Evolutionary conservation across 495 filamentous ascomycete genomes (phyloP).

Genomic region (Hyaloscypha finlandica): DNA sequence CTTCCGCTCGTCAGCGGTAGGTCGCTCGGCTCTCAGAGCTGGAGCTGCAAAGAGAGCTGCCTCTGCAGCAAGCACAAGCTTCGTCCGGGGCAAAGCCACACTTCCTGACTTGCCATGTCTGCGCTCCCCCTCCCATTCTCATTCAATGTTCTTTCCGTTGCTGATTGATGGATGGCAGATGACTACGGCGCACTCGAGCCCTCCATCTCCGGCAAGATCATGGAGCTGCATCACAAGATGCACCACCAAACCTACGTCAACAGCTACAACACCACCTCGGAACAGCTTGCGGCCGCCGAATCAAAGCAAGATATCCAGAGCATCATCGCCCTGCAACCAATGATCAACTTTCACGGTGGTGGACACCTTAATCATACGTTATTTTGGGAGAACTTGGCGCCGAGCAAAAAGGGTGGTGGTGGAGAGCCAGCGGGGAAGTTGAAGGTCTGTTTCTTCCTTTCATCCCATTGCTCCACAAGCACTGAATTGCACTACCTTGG

Average conservation of each 20-base stretch:
- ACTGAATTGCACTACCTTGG: background rate
- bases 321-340: slow-evolving; percentile 78
- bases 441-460: slow-evolving; percentile 36
- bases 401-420: slow-evolving; percentile 68
- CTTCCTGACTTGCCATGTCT: slow-evolving; percentile 93
- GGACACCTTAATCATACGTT: slow-evolving; percentile 91
- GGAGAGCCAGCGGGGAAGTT: slow-evolving; percentile 66
- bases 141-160: background rate
- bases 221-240: slow-evolving; percentile 87
- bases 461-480: background rate
- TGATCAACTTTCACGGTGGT: slow-evolving; percentile 96
- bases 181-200: slow-evolving; percentile 94
- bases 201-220: slow-evolving; percentile 93
- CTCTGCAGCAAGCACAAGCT: slow-evolving; percentile 68
- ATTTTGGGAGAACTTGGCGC: slow-evolving; percentile 92
- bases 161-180: slow-evolving; percentile 49
- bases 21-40: slow-evolving; percentile 45
- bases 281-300: slow-evolving; percentile 62
- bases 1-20: slow-evolving; percentile 47
- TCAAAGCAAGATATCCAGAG: slow-evolving; percentile 59
- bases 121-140: slow-evolving; percentile 32
- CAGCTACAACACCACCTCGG: slow-evolving; percentile 63
- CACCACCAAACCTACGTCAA: slow-evolving; percentile 83
- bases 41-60: slow-evolving; percentile 48
- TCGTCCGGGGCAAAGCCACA: slow-evolving; percentile 84